Percentiles rank a stretch among this genome's conserved stretches.
These are phyloP conservation scores for Hypoxylon sp. DNA, from an alignment of 2,329 filamentous ascomycete species.

Conservation along the genomic window DNA sequence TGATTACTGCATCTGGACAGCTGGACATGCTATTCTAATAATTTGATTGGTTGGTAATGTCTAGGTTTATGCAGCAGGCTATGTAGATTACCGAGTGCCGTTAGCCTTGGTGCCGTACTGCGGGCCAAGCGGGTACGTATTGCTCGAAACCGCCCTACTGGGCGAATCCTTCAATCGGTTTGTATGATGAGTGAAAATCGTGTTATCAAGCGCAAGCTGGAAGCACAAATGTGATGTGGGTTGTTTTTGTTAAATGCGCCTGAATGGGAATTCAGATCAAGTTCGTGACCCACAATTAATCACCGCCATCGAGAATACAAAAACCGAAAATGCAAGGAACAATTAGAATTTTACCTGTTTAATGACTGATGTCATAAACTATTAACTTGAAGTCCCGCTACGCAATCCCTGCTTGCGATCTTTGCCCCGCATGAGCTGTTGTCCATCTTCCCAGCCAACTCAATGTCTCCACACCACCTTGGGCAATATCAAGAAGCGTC, in stretches of 20 bases:
- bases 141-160: not conserved
- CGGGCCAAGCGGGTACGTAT: conserved; percentile 2
- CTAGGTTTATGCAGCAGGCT: conserved; percentile 9
- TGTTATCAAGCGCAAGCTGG: not conserved
- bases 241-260: not conserved
- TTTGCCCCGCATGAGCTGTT: conserved; percentile 20
- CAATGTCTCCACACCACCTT: conserved; percentile 28
- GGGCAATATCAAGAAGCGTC: conserved; percentile 21
- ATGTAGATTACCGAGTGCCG: conserved; percentile 14
- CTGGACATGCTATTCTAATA: conserved; percentile 8
- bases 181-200: not conserved
- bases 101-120: conserved; percentile 4
- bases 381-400: not conserved
- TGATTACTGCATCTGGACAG: conserved; percentile 42
- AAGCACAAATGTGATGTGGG: not conserved
- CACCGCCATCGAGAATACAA: not conserved
- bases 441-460: conserved; percentile 18
- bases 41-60: conserved; percentile 32
- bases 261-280: conserved; percentile 6
- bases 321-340: conserved; percentile 33
- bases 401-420: conserved; percentile 19
- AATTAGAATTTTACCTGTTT: conserved; percentile 7
- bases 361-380: conserved; percentile 33
- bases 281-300: conserved; percentile 8
- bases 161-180: not conserved